Conservation (phyloP, 2,329 filamentous ascomycete genomes). For the Bipolaris sorokiniana region DNA sequence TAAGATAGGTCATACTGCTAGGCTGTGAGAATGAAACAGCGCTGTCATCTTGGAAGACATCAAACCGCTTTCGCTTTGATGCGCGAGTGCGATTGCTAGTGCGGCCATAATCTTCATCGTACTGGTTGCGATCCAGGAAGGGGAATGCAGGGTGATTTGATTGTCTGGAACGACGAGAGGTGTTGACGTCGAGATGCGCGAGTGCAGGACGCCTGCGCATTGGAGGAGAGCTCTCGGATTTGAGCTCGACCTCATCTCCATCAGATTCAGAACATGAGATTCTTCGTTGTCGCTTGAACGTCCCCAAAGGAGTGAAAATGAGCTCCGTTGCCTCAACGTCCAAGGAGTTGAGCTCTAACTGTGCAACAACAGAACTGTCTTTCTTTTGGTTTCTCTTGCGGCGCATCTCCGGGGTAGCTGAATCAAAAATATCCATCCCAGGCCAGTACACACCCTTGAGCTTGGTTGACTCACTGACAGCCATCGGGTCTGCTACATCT, state of each 20-base stretch:
- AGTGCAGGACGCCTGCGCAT: conserved; percentile 37
- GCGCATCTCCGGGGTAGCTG: conserved; percentile 74
- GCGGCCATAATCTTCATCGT: conserved; percentile 40
- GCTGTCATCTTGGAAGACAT: conserved; percentile 51
- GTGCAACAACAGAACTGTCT: conserved; percentile 70
- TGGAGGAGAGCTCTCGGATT: conserved; percentile 42
- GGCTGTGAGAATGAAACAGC: conserved; percentile 42
- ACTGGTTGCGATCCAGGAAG: conserved; percentile 29
- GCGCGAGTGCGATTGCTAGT: conserved; percentile 36
- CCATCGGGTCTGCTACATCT: conserved; percentile 33
- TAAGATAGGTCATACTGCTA: conserved; percentile 43
- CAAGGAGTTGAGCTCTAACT: conserved; percentile 69
- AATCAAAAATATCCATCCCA: conserved; percentile 82
- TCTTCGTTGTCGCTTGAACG: conserved; percentile 50
- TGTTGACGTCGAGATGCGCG: conserved; percentile 42
- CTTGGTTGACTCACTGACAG: conserved; percentile 52
- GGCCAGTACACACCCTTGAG: conserved; percentile 78
- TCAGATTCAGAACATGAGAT: conserved; percentile 55
- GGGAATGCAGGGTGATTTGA: conserved; percentile 29
- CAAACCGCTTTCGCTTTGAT: conserved; percentile 47
- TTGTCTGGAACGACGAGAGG: conserved; percentile 40
- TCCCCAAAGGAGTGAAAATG: conserved; percentile 61
- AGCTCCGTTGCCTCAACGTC: conserved; percentile 68
- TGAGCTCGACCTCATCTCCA: conserved; percentile 48
- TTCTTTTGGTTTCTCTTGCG: conserved; percentile 81